phyloP scores from a whole-genome alignment of 352 stramenopile genomes.

The Phytophthora pini region DNA sequence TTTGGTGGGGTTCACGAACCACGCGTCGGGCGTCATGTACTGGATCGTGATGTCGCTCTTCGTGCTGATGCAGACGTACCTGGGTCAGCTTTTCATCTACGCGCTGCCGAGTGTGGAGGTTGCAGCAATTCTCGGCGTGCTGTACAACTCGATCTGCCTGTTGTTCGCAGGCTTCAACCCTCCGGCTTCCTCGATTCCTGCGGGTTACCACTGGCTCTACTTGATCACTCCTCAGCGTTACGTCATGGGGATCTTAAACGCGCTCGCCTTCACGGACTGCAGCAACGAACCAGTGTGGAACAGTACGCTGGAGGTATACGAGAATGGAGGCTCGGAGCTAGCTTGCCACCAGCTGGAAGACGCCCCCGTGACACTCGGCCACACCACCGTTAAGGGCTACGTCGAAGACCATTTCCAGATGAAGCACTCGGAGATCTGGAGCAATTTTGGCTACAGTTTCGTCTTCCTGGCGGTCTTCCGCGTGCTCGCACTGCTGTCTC shows the following conservation, averaged over 20 bases:
- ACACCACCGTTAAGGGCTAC: slow-evolving; percentile 33
- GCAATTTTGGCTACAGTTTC: slow-evolving; percentile 36
- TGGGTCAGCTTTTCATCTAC: slow-evolving; percentile 20
- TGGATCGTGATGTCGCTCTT: slow-evolving; percentile 17
- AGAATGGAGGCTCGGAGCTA: slow-evolving; percentile 2
- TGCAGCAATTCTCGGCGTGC: slow-evolving; percentile 11
- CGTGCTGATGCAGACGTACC: slow-evolving; percentile 21
- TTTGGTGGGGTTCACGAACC: slow-evolving; percentile 13
- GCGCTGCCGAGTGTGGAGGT: slow-evolving; percentile 16
- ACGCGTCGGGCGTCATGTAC: slow-evolving; percentile 20
- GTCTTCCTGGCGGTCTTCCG: slow-evolving; percentile 28
- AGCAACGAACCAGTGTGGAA: slow-evolving; percentile 11
- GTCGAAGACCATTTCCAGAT: slow-evolving; percentile 37
- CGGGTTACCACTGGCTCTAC: slow-evolving; percentile 22
- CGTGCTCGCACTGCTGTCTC: slow-evolving; percentile 23
- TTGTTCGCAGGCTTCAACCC: slow-evolving; percentile 21
- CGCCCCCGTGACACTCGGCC: slow-evolving; percentile 10
- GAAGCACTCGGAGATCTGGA: slow-evolving; percentile 32
- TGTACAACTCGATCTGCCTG: slow-evolving; percentile 18
- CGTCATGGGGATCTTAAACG: slow-evolving; percentile 11
- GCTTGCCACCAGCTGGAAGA: slow-evolving; percentile 11
- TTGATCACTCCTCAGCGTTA: slow-evolving; percentile 20
- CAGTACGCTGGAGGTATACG: not conserved
- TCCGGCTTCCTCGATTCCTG: slow-evolving; percentile 9
- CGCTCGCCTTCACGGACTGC: slow-evolving; percentile 16